A percentile compares a stretch with the other conserved stretches of the same genome.
Conservation (phyloP, 2,329 filamentous ascomycete species). For the Cladophialophora immunda region DNA sequence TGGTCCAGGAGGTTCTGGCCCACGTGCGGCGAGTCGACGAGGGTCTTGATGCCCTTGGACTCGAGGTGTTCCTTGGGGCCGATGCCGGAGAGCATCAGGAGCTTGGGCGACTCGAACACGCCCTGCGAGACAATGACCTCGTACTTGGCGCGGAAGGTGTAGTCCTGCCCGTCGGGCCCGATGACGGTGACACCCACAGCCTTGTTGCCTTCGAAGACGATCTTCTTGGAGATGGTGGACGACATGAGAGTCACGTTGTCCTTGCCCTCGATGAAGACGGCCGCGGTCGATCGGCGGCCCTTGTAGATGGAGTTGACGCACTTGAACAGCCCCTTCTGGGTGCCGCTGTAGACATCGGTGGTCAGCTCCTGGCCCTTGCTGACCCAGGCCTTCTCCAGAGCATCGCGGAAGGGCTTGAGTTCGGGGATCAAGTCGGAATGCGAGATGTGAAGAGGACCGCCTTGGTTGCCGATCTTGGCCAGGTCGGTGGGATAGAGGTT, state of each 20-base stretch:
- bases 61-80: conserved; percentile 64
- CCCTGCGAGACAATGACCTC: conserved; percentile 62
- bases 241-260: conserved; percentile 64
- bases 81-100: conserved; percentile 71
- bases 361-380: conserved; percentile 61
- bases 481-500: conserved; percentile 57
- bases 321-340: conserved; percentile 63
- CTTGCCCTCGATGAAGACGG: conserved; percentile 62
- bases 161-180: conserved; percentile 50
- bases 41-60: conserved; percentile 60
- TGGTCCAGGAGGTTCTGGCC: conserved; percentile 71
- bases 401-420: conserved; percentile 56
- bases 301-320: conserved; percentile 66
- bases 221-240: conserved; percentile 59
- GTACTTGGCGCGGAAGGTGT: conserved; percentile 57
- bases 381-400: conserved; percentile 60
- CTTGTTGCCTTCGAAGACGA: conserved; percentile 61
- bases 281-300: conserved; percentile 63
- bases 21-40: conserved; percentile 68
- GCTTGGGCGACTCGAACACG: conserved; percentile 70
- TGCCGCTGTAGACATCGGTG: conserved; percentile 65
- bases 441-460: conserved; percentile 63
- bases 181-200: conserved; percentile 60
- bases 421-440: conserved; percentile 65
- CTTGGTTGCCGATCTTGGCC: conserved; percentile 57